Conservation (phyloP, 2,329 filamentous ascomycete genomes). For the Neonectria neomacrospora region DNA sequence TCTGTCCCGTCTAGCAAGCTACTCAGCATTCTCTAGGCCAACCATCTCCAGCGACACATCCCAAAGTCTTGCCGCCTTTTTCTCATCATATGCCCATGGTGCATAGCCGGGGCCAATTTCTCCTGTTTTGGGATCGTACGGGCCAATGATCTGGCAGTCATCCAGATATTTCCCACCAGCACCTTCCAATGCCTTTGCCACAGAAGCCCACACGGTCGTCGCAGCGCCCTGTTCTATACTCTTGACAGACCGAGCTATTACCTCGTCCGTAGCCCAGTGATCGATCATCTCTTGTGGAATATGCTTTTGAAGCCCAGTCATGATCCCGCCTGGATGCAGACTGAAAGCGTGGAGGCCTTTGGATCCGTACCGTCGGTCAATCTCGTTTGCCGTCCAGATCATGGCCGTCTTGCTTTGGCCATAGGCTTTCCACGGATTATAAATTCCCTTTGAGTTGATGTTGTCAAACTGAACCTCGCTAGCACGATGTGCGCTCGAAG, state of each 20-base stretch:
- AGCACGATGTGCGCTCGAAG: slow-evolving; percentile 1
- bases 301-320: slow-evolving; percentile 18
- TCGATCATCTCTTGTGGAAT: not conserved
- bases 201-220: slow-evolving; percentile 21
- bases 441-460: slow-evolving; percentile 10
- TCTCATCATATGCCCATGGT: not conserved
- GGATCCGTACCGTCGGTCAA: slow-evolving; percentile 8
- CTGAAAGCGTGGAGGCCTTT: slow-evolving; percentile 49
- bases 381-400: slow-evolving; percentile 53
- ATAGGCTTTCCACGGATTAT: slow-evolving; percentile 53
- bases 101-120: not conserved
- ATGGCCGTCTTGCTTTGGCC: slow-evolving; percentile 63
- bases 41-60: slow-evolving; percentile 3
- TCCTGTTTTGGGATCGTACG: not conserved
- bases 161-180: slow-evolving; percentile 26
- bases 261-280: not conserved
- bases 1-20: no score
- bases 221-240: slow-evolving; percentile 19
- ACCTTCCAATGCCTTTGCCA: slow-evolving; percentile 9
- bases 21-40: not conserved
- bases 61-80: slow-evolving; percentile 6
- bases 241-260: not conserved
- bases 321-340: slow-evolving; percentile 48
- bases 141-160: slow-evolving; percentile 4
- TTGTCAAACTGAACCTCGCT: slow-evolving; percentile 6